Evolutionary conservation across 495 filamentous ascomycete genomes (phyloP).

Genomic region (Geopyxis carbonaria): DNA sequence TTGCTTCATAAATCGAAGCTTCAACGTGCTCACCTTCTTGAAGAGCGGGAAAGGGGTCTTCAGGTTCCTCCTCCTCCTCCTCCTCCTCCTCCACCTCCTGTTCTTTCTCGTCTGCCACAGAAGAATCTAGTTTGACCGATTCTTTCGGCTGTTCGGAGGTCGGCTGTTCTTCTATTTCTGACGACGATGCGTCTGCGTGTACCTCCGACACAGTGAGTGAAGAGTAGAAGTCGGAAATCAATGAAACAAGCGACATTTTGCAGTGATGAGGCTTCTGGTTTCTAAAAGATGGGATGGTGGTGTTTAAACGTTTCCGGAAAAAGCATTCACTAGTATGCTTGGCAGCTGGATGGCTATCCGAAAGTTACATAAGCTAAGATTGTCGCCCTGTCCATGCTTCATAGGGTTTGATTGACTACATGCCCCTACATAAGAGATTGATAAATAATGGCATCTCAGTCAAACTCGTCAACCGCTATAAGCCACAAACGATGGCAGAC

Average conservation of each 20-base stretch:
- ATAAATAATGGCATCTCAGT: no score
- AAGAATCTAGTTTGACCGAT: conserved; percentile 33
- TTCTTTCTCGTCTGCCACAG: conserved; percentile 27
- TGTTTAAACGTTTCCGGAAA: conserved; percentile 4
- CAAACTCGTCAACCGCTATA: no score
- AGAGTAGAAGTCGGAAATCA: conserved; percentile 45
- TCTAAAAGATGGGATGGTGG: conserved; percentile 7
- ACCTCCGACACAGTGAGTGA: conserved; percentile 40
- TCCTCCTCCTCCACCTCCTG: conserved; percentile 48
- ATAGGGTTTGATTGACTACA: no score
- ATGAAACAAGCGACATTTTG: conserved; percentile 46
- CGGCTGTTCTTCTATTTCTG: conserved; percentile 33
- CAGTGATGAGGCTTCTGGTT: no score
- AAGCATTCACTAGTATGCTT: no score
- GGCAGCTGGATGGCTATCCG: no score
- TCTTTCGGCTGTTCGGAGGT: conserved; percentile 35
- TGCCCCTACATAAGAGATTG: no score
- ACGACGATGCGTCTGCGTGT: conserved; percentile 42
- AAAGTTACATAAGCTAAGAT: no score
- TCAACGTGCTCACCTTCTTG: conserved; percentile 83
- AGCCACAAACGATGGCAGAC: no score
- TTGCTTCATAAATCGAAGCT: no score
- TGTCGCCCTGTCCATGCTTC: no score
- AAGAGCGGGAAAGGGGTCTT: conserved; percentile 72
- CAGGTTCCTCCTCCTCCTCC: conserved; percentile 78